A percentile compares a stretch with the other conserved stretches of the same genome.
Conservation (phyloP, 2,329 filamentous ascomycete genomes). For the Xylariales sp. region DNA sequence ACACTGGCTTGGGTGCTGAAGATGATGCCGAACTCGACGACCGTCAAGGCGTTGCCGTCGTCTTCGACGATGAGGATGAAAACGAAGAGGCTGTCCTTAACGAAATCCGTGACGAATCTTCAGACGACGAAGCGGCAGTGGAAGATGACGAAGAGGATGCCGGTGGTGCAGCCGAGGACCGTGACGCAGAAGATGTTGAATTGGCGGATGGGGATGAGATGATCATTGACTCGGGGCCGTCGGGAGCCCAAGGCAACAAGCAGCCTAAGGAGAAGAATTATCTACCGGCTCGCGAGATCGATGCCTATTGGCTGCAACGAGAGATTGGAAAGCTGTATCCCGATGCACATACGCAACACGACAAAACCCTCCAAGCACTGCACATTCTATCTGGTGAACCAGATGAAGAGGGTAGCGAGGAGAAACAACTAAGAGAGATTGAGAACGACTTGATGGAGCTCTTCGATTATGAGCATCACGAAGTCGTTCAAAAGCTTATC, state of each 20-base stretch:
- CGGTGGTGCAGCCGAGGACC: slow-evolving; percentile 43
- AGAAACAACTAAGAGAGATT: slow-evolving; percentile 83
- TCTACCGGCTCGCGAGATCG: slow-evolving; percentile 82
- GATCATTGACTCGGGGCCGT: slow-evolving; percentile 66
- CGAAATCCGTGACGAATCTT: slow-evolving; percentile 84
- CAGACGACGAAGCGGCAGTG: slow-evolving; percentile 70
- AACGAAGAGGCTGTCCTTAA: slow-evolving; percentile 76
- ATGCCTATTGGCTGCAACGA: slow-evolving; percentile 94
- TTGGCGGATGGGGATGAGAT: slow-evolving; percentile 67
- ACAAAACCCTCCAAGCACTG: slow-evolving; percentile 83
- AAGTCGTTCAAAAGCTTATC: slow-evolving; percentile 85
- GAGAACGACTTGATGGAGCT: slow-evolving; percentile 98
- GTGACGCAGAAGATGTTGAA: slow-evolving; percentile 44
- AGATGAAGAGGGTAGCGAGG: slow-evolving; percentile 67
- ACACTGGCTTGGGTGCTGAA: slow-evolving; percentile 60
- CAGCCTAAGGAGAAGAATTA: slow-evolving; percentile 52
- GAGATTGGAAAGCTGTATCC: slow-evolving; percentile 85
- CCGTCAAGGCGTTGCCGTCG: slow-evolving; percentile 92
- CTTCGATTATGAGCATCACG: slow-evolving; percentile 94
- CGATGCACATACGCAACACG: slow-evolving; percentile 88
- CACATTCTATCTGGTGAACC: slow-evolving; percentile 74
- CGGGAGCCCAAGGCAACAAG: slow-evolving; percentile 40
- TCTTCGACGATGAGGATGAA: slow-evolving; percentile 89
- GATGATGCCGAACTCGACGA: slow-evolving; percentile 79
- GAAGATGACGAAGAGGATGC: slow-evolving; percentile 56